phyloP scores from a whole-genome alignment of 2,329 filamentous ascomycete species.

The Penicillium decumbens region DNA sequence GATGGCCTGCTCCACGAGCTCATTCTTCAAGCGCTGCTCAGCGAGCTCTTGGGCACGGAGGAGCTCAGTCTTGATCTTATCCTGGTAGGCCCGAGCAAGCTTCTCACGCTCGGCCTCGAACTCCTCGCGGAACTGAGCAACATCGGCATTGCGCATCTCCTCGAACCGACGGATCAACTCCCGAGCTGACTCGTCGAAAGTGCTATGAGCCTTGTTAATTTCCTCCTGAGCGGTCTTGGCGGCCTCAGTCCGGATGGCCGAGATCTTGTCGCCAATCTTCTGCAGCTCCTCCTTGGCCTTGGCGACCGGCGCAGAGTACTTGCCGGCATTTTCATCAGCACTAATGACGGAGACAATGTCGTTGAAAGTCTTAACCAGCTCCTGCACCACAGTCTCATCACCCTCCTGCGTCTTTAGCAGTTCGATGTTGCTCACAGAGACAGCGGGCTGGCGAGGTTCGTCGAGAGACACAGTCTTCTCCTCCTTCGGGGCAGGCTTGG shows the following conservation, averaged over 20 bases:
- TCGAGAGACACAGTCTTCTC: constrained; percentile 31
- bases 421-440: constrained; percentile 64
- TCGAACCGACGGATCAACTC: constrained; percentile 88
- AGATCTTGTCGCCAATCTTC: constrained; percentile 74
- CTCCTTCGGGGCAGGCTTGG: constrained; percentile 25
- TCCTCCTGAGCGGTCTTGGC: constrained; percentile 69
- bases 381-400: constrained; percentile 81
- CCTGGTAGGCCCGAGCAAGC: constrained; percentile 71
- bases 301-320: constrained; percentile 70
- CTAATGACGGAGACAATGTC: constrained; percentile 93
- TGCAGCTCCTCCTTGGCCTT: constrained; percentile 81
- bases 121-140: constrained; percentile 77
- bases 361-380: constrained; percentile 91
- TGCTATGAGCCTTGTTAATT: constrained; percentile 64
- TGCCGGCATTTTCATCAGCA: constrained; percentile 70
- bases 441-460: constrained; percentile 37
- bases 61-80: constrained; percentile 72
- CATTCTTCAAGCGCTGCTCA: constrained; percentile 77
- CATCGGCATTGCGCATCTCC: constrained; percentile 72
- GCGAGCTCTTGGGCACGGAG: constrained; percentile 74
- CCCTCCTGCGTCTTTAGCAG: constrained; percentile 70
- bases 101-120: constrained; percentile 83
- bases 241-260: constrained; percentile 63
- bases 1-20: constrained; percentile 85
- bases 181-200: constrained; percentile 81